Conservation (phyloP, 2,329 filamentous ascomycete species). For the Metarhizium rileyi region DNA sequence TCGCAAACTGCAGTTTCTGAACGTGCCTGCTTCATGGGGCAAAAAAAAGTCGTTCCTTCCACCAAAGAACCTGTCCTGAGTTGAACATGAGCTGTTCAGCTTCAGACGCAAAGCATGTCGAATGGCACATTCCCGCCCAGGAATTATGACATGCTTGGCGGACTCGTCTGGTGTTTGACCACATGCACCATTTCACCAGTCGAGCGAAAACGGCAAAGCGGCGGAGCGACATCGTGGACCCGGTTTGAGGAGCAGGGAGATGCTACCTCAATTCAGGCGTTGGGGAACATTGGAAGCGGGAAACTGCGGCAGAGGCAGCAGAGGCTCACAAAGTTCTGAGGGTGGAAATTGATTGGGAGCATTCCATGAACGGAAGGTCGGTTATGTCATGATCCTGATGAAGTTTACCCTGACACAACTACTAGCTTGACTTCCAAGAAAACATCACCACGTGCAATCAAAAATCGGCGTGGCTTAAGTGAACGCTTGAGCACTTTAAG, state of each 20-base stretch:
- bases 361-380: too few relatives aligned
- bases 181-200: neutral
- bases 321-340: too few relatives aligned
- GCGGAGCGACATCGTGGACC: constrained; percentile 6
- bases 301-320: too few relatives aligned
- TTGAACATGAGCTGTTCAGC: neutral
- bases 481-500: neutral
- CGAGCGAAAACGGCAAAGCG: constrained; percentile 9
- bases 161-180: neutral
- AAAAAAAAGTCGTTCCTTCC: neutral
- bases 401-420: neutral
- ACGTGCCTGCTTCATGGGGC: too few relatives aligned
- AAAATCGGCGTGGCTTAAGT: neutral
- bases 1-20: too few relatives aligned
- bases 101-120: neutral
- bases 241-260: too few relatives aligned
- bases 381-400: too few relatives aligned
- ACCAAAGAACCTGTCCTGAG: neutral
- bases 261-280: too few relatives aligned
- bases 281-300: too few relatives aligned
- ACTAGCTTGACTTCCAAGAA: neutral
- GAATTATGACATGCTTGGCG: neutral
- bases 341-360: too few relatives aligned
- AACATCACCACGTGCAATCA: neutral
- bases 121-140: neutral